These are phyloP conservation scores for Kluyveromyces sp. DNA, from an alignment of 1,139 yeast genomes.

Conservation along the genomic window DNA sequence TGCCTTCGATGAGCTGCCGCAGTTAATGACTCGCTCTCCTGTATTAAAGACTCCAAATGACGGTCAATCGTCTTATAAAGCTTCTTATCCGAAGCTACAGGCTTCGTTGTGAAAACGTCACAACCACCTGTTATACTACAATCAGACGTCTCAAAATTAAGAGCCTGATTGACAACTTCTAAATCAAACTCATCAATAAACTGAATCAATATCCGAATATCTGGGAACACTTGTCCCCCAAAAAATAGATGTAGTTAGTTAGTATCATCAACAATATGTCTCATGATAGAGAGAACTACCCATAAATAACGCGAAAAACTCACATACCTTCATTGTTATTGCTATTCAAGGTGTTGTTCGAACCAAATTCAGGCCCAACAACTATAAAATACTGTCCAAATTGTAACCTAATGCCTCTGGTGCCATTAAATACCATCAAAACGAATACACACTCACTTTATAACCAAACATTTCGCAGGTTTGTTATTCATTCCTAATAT, in stretches of 20 bases:
- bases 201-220: constrained; percentile 30
- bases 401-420: no score
- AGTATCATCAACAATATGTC: background rate
- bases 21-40: constrained; percentile 37
- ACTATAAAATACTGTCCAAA: no score
- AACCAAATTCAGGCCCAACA: no score
- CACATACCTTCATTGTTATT: constrained; percentile 5
- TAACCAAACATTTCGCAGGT: no score
- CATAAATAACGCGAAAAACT: background rate
- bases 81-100: constrained; percentile 83
- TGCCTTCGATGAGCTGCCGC: constrained; percentile 15
- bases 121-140: constrained; percentile 87
- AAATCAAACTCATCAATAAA: constrained; percentile 89
- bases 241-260: background rate
- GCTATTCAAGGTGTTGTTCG: background rate
- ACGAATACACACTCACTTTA: no score
- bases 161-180: constrained; percentile 78
- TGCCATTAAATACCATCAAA: no score
- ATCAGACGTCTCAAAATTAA: constrained; percentile 82
- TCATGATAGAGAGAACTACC: background rate
- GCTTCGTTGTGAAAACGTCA: constrained; percentile 89
- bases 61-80: constrained; percentile 81
- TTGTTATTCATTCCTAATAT: no score
- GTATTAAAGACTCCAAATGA: constrained; percentile 60
- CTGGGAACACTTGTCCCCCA: background rate